Conservation (phyloP, 495 filamentous ascomycete species). For the Trypethelium eluteriae region DNA sequence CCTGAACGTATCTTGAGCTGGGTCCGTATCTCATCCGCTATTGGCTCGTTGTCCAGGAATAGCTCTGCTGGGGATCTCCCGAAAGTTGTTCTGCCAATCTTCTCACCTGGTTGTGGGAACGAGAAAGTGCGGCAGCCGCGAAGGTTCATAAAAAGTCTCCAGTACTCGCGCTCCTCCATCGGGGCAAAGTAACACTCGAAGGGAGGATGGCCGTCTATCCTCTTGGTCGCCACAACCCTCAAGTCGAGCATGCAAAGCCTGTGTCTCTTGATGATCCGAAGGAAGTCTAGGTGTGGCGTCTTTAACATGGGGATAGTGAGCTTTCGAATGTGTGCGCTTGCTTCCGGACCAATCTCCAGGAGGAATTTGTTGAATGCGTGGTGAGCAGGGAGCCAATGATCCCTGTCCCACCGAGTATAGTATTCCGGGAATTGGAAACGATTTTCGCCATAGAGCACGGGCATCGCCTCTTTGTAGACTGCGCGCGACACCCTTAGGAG, state of each 20-base stretch:
- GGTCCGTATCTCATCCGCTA: not conserved
- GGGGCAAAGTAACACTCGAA: not conserved
- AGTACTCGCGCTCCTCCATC: not conserved
- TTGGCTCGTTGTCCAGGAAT: not conserved
- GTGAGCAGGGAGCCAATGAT: not conserved
- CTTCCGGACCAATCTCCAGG: not conserved
- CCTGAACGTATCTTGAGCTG: not conserved
- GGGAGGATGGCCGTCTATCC: not conserved
- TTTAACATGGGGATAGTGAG: not conserved
- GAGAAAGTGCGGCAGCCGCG: not conserved
- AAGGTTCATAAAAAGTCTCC: not conserved
- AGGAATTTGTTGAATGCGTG: not conserved
- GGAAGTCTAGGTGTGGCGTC: not conserved
- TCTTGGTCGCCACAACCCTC: not conserved
- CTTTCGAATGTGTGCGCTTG: not conserved
- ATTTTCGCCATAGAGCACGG: not conserved
- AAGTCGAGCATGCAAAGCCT: not conserved
- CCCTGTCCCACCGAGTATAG: not conserved
- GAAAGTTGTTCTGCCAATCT: not conserved
- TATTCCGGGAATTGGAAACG: not conserved
- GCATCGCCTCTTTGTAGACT: not conserved
- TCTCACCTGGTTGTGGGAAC: not conserved
- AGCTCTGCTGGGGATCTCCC: not conserved
- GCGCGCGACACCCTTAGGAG: not conserved
- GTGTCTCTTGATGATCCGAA: not conserved